These are phyloP conservation scores for Aspergillus bridgeri DNA, from an alignment of 495 filamentous ascomycete genomes.

Conservation along the genomic window DNA sequence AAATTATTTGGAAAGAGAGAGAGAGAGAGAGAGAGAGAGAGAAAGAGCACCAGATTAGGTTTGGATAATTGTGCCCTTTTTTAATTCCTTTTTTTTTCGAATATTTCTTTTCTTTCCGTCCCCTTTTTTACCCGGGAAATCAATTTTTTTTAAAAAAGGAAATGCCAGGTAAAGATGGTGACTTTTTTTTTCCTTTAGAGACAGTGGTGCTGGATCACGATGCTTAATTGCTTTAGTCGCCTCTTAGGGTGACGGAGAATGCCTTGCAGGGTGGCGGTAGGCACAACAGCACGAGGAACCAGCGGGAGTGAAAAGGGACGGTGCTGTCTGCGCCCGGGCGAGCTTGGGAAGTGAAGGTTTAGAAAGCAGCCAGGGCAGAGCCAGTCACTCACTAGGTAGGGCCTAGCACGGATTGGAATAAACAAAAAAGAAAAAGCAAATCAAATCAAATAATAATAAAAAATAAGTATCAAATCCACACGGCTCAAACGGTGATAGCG, in stretches of 20 bases:
- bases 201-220: conserved; percentile 39
- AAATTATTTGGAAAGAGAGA: conserved; percentile 5
- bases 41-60: background rate
- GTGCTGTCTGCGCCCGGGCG: conserved; percentile 22
- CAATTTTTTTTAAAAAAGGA: conserved; percentile 8
- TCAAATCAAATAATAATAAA: conserved; percentile 18
- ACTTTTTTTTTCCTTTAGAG: conserved; percentile 20
- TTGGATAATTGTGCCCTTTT: background rate
- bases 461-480: conserved; percentile 16
- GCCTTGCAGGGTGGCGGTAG: conserved; percentile 49
- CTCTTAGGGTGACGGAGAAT: conserved; percentile 42
- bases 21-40: background rate
- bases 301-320: conserved; percentile 28
- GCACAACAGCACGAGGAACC: conserved; percentile 35
- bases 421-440: conserved; percentile 11
- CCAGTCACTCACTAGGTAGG: background rate
- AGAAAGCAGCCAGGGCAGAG: conserved; percentile 24
- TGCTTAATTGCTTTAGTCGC: conserved; percentile 50
- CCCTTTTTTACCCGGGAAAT: too few species aligned
- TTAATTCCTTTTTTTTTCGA: background rate
- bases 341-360: conserved; percentile 22
- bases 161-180: conserved; percentile 16
- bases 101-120: background rate
- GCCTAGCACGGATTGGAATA: conserved; percentile 11
- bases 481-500: conserved; percentile 24